Evolutionary conservation across 1,284 basidiomycete species (phyloP).

Genomic region (Cryptococcus hybrid): DNA sequence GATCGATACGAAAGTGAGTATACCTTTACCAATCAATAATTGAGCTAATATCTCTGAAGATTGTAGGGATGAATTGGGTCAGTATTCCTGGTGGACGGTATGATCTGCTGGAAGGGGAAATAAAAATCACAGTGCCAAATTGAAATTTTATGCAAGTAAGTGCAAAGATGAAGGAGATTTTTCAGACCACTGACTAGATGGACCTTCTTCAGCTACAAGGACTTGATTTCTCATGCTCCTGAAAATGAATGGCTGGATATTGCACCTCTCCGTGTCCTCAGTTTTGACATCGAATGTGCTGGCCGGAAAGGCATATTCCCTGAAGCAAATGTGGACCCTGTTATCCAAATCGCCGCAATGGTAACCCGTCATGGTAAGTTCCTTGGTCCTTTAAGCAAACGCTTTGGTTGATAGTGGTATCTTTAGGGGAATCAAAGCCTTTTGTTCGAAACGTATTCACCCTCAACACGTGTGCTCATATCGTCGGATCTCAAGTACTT

Average conservation of each 20-base stretch:
- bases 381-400: not conserved
- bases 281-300: constrained; percentile 97
- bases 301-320: constrained; percentile 95
- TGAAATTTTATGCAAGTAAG: constrained; percentile 72
- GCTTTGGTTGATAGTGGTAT: constrained; percentile 7
- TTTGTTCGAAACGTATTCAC: constrained; percentile 97
- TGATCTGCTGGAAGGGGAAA: constrained; percentile 58
- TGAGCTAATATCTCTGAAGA: constrained; percentile 53
- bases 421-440: constrained; percentile 75
- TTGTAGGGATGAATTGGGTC: constrained; percentile 98
- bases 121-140: constrained; percentile 80
- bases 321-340: constrained; percentile 80
- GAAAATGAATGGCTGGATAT: constrained; percentile 87
- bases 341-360: constrained; percentile 98
- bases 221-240: constrained; percentile 80
- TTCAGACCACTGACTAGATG: not conserved
- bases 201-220: constrained; percentile 61
- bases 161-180: constrained; percentile 5
- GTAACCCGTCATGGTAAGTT: constrained; percentile 83
- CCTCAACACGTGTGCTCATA: constrained; percentile 85
- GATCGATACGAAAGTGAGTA: constrained; percentile 81
- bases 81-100: constrained; percentile 82
- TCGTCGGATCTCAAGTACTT: constrained; percentile 92
- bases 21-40: not conserved
- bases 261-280: constrained; percentile 85